Percentiles rank a stretch among this genome's conserved stretches.
These are phyloP conservation scores for Alnus glutinosa DNA, from an alignment of 306 rosid species.

Conservation along the genomic window DNA sequence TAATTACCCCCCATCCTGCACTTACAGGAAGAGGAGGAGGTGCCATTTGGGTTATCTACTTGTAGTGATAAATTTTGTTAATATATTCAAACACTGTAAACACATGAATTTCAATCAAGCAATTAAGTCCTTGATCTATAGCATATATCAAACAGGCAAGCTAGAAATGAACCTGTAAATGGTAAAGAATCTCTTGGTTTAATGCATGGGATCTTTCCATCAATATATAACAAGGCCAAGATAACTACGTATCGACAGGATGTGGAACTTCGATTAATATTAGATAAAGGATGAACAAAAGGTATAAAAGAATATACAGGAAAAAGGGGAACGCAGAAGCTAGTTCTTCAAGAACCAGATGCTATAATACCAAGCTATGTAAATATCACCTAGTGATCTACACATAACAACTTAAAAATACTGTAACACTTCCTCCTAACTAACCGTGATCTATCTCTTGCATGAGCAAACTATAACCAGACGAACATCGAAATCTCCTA, in stretches of 20 bases:
- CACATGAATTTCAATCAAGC: background rate
- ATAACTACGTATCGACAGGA: conserved; percentile 76
- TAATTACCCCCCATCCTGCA: background rate
- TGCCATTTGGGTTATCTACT: background rate
- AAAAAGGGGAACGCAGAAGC: background rate
- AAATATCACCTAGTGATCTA: background rate
- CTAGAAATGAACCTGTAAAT: conserved; percentile 62
- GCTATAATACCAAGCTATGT: background rate
- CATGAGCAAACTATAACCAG: background rate
- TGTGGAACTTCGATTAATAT: conserved; percentile 35
- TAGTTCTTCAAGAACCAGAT: background rate
- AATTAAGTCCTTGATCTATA: background rate
- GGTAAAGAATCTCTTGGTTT: conserved; percentile 88
- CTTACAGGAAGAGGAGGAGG: background rate
- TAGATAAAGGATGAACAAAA: background rate
- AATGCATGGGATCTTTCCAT: conserved; percentile 62
- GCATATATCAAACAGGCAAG: background rate
- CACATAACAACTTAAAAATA: background rate
- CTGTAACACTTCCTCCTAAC: background rate
- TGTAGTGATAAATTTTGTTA: background rate
- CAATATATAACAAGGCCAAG: conserved; percentile 73
- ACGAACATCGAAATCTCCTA: background rate
- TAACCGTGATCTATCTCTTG: background rate
- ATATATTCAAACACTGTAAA: background rate
- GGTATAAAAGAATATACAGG: background rate